Conservation (phyloP, 192 early-diverging fungal species). For the Bifiguratus adelaidae region DNA sequence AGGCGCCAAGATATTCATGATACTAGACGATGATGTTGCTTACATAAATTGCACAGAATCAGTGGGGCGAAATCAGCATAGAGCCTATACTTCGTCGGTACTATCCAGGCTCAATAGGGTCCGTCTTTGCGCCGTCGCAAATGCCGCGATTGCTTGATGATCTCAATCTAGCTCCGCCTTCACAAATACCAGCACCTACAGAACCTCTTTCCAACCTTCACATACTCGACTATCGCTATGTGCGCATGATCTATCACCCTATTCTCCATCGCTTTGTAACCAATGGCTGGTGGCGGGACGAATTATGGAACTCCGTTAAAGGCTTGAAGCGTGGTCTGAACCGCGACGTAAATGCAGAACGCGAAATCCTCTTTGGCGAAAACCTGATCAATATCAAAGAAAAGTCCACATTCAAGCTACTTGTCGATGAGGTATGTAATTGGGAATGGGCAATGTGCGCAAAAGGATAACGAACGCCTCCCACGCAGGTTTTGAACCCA, state of each 20-base stretch:
- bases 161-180: not conserved
- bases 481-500: slow-evolving; percentile 51
- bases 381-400: slow-evolving; percentile 68
- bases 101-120: slow-evolving; percentile 56
- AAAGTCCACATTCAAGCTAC: slow-evolving; percentile 43
- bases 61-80: slow-evolving; percentile 48
- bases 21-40: not conserved
- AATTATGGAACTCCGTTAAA: slow-evolving; percentile 27
- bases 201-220: slow-evolving; percentile 28
- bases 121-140: slow-evolving; percentile 49
- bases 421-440: slow-evolving; percentile 47
- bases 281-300: slow-evolving; percentile 41
- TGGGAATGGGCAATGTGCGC: not conserved
- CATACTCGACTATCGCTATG: slow-evolving; percentile 40
- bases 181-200: slow-evolving; percentile 7
- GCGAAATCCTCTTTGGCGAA: slow-evolving; percentile 54
- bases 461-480: not conserved
- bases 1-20: not conserved
- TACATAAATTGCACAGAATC: slow-evolving; percentile 28
- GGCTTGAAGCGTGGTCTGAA: slow-evolving; percentile 37
- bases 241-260: slow-evolving; percentile 41
- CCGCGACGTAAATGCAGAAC: slow-evolving; percentile 37
- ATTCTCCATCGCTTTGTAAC: slow-evolving; percentile 27
- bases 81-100: slow-evolving; percentile 39
- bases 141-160: slow-evolving; percentile 22